Percentiles rank a stretch among this genome's conserved stretches.
Evolutionary conservation across 1,139 yeast genomes (phyloP).

Genomic region (Trichomonascaceae sp.): DNA sequence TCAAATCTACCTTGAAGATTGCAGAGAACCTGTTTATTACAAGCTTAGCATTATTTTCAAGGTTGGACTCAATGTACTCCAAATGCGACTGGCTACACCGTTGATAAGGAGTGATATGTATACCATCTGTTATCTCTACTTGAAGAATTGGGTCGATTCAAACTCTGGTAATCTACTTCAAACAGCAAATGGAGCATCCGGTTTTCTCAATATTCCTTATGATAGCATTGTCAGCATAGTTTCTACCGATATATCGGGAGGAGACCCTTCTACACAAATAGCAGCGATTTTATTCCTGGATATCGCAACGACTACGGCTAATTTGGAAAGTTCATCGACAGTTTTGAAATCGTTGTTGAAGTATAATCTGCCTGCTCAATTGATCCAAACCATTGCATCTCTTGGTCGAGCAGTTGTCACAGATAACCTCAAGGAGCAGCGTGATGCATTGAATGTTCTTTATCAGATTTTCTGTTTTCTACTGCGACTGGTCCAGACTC

Average conservation of each 20-base stretch:
- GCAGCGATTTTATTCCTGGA: constrained; percentile 72
- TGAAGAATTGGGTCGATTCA: constrained; percentile 28
- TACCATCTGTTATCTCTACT: constrained; percentile 60
- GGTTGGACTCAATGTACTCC: constrained; percentile 67
- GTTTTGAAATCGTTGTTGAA: constrained; percentile 56
- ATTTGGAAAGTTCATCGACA: constrained; percentile 48
- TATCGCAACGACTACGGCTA: constrained; percentile 49
- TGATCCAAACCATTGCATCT: constrained; percentile 62
- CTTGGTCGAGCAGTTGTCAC: constrained; percentile 55
- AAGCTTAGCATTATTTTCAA: constrained; percentile 65
- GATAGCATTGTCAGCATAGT: constrained; percentile 57
- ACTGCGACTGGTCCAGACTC: constrained; percentile 67
- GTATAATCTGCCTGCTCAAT: constrained; percentile 57
- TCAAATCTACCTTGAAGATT: constrained; percentile 50
- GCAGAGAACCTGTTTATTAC: constrained; percentile 36
- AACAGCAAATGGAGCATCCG: constrained; percentile 30
- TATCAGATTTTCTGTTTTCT: constrained; percentile 65
- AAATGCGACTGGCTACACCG: constrained; percentile 62
- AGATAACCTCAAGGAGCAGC: constrained; percentile 28
- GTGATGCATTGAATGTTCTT: constrained; percentile 71
- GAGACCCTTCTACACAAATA: constrained; percentile 74
- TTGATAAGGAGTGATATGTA: constrained; percentile 72
- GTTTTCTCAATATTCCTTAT: constrained; percentile 50
- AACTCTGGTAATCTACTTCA: constrained; percentile 3
- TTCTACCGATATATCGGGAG: constrained; percentile 71